Evolutionary conservation across 2,329 filamentous ascomycete species (phyloP).

Genomic region (Diaporthe nobilis): DNA sequence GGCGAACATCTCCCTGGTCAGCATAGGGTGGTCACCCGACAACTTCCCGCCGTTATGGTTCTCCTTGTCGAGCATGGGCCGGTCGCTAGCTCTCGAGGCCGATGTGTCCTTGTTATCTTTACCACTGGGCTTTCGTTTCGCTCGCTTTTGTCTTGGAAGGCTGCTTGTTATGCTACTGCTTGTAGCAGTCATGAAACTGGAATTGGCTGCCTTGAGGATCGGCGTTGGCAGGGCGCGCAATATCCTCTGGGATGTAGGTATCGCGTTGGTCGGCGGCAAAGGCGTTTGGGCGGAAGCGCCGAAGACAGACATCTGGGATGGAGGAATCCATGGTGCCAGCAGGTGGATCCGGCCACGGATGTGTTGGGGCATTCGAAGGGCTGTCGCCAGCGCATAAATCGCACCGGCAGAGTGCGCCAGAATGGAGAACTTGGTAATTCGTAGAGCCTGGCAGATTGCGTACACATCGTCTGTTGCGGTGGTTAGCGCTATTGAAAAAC

Average conservation of each 20-base stretch:
- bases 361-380: constrained; percentile 94
- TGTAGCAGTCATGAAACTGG: constrained; percentile 93
- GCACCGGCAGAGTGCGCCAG: constrained; percentile 96
- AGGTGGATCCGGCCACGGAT: constrained; percentile 95
- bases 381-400: constrained; percentile 97
- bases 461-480: constrained; percentile 80
- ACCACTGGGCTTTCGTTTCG: constrained; percentile 52
- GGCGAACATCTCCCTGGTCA: constrained; percentile 47
- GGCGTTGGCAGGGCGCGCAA: constrained; percentile 91
- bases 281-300: constrained; percentile 76
- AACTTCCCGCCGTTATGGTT: constrained; percentile 54
- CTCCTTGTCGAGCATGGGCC: constrained; percentile 63
- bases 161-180: constrained; percentile 88
- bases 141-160: constrained; percentile 67
- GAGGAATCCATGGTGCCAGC: constrained; percentile 96
- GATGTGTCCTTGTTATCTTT: constrained; percentile 54
- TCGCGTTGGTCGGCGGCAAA: constrained; percentile 83
- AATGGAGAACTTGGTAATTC: constrained; percentile 96
- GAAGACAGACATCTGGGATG: constrained; percentile 89
- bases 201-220: constrained; percentile 93
- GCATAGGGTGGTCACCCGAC: constrained; percentile 44
- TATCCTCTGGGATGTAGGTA: constrained; percentile 93
- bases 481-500: constrained; percentile 47
- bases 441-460: constrained; percentile 90
- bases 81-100: constrained; percentile 49